A percentile compares a stretch with the other conserved stretches of the same genome.
These are phyloP conservation scores for Rosa hybrid DNA, from an alignment of 331 rosid species.

Conservation along the genomic window DNA sequence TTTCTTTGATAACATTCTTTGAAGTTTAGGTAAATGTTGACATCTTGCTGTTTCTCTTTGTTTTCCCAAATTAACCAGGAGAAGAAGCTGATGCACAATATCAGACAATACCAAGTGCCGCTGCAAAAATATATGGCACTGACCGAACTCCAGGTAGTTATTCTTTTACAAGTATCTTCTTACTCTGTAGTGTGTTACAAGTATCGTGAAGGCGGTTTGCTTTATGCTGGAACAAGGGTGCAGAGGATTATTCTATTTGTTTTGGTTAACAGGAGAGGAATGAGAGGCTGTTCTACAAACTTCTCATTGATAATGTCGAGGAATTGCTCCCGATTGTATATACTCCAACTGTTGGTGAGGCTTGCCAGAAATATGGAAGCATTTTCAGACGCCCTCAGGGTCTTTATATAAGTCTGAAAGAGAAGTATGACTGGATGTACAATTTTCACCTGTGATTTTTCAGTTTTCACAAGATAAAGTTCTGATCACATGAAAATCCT, in stretches of 20 bases:
- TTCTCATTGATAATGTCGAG: slow-evolving; percentile 83
- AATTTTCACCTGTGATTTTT: neutral
- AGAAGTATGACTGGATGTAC: slow-evolving; percentile 51
- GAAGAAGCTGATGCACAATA: slow-evolving; percentile 70
- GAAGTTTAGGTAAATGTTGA: neutral
- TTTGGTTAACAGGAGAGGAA: slow-evolving; percentile 75
- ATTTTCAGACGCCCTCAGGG: slow-evolving; percentile 97
- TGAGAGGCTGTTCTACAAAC: slow-evolving; percentile 90
- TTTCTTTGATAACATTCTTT: neutral
- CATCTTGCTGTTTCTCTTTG: slow-evolving; percentile 1
- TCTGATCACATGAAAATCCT: neutral
- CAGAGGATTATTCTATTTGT: slow-evolving; percentile 2
- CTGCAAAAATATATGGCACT: slow-evolving; percentile 80
- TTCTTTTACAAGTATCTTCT: neutral
- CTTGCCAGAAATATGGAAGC: slow-evolving; percentile 98
- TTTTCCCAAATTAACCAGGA: slow-evolving; percentile 46
- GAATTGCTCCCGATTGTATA: slow-evolving; percentile 95
- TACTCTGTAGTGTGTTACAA: neutral
- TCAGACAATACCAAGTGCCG: slow-evolving; percentile 85
- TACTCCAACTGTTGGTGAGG: slow-evolving; percentile 98
- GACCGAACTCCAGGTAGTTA: slow-evolving; percentile 90
- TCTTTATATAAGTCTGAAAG: slow-evolving; percentile 91
- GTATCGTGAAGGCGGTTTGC: neutral
- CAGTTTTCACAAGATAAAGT: neutral
- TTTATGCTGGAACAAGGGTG: neutral